Percentiles rank a stretch among this genome's conserved stretches.
Conservation (phyloP, 352 stramenopile genomes). For the Elongisporangium prolatum region DNA sequence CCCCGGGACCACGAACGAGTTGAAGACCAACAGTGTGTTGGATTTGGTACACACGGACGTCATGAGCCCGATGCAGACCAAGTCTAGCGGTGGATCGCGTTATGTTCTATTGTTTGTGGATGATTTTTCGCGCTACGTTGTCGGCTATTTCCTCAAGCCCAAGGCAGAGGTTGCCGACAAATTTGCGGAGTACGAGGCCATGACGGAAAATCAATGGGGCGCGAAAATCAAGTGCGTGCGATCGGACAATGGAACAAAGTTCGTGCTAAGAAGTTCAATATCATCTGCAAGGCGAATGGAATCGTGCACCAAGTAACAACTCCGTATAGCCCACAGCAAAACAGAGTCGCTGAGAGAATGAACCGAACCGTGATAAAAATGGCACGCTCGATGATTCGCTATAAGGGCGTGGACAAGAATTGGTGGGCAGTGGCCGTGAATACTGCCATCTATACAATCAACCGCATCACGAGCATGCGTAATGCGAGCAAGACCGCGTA, state of each 20-base stretch:
- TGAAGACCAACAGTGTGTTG: constrained; percentile 12
- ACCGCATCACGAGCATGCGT: constrained; percentile 6
- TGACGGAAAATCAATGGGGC: constrained; percentile 16
- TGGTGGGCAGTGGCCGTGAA: constrained; percentile 28
- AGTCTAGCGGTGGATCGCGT: constrained; percentile 6
- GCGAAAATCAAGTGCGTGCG: constrained; percentile 14
- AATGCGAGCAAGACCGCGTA: constrained; percentile 9
- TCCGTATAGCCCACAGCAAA: constrained; percentile 25
- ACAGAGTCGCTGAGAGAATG: constrained; percentile 23
- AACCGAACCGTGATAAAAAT: constrained; percentile 22
- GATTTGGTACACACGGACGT: constrained; percentile 19
- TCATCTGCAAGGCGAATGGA: constrained; percentile 6
- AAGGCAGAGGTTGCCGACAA: constrained; percentile 14
- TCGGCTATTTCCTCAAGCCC: constrained; percentile 17
- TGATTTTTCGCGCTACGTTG: constrained; percentile 13
- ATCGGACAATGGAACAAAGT: constrained; percentile 25
- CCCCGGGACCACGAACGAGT: neutral
- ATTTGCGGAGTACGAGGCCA: constrained; percentile 9
- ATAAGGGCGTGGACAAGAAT: constrained; percentile 10
- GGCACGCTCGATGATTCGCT: constrained; percentile 18
- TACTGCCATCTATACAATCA: constrained; percentile 23
- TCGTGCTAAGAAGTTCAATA: constrained; percentile 13
- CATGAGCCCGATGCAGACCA: constrained; percentile 13
- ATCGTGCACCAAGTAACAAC: constrained; percentile 22
- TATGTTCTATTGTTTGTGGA: constrained; percentile 13